These are phyloP conservation scores for Caloboletus inedulis DNA, from an alignment of 1,284 basidiomycete species.

Conservation along the genomic window DNA sequence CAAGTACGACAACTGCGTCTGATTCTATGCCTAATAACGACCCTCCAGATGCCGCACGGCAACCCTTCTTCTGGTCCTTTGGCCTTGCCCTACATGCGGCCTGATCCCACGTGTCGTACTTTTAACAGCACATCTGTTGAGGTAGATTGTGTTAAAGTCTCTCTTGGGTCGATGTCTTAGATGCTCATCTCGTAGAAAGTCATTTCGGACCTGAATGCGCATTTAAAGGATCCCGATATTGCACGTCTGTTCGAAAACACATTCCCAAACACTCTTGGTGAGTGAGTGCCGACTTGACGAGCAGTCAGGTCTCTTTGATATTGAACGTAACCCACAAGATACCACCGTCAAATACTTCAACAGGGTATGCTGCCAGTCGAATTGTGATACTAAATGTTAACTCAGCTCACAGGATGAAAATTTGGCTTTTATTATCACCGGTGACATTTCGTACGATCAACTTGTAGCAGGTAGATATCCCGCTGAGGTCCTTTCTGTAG, in stretches of 20 bases:
- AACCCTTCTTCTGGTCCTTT: constrained; percentile 57
- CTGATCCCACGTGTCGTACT: constrained; percentile 61
- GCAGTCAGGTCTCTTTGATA: neutral
- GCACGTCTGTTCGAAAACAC: constrained; percentile 75
- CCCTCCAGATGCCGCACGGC: constrained; percentile 52
- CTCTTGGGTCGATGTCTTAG: neutral
- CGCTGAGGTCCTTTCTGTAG: constrained; percentile 31
- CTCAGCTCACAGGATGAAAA: constrained; percentile 47
- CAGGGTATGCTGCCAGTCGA: constrained; percentile 36
- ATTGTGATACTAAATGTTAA: neutral
- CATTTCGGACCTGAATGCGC: constrained; percentile 62
- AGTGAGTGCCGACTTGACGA: constrained; percentile 35
- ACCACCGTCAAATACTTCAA: constrained; percentile 74
- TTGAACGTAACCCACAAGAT: constrained; percentile 39
- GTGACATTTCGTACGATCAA: constrained; percentile 68
- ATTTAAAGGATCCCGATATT: constrained; percentile 69
- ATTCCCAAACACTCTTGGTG: constrained; percentile 74
- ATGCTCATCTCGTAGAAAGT: constrained; percentile 46
- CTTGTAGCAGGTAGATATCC: neutral
- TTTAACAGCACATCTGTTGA: constrained; percentile 73
- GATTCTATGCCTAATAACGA: constrained; percentile 1
- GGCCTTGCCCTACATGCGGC: constrained; percentile 67
- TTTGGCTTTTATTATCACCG: constrained; percentile 73
- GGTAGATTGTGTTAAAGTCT: constrained; percentile 35
- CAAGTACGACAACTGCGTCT: constrained; percentile 37